Base-by-base conservation (phyloP, 352 stramenopile species). In the Phytophthora niederhauseri region DNA sequence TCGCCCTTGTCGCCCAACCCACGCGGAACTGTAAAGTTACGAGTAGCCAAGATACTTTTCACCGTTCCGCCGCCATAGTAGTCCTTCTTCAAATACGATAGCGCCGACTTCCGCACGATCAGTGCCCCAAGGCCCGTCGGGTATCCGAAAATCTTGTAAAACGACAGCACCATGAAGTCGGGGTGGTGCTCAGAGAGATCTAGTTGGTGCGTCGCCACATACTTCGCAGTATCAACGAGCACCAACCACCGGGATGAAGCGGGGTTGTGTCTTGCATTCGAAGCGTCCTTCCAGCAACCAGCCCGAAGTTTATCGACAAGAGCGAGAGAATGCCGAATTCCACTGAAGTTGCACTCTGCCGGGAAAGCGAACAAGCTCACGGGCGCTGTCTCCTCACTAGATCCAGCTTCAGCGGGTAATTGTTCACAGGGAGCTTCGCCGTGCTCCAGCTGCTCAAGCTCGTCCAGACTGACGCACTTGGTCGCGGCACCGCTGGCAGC, bases 81-180 rank as follows among this genome's bases (percentile, higher is more conserved):
- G 0, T 26, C 46, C 50, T 90, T 91, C 43, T 70, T 68, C 8
- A 95, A 72, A 19, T 73, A 59, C 5, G 62, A 66, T 17, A 90
- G 19, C 0, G 72, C 74, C 12, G 28, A 55, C 56, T 78, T 87
- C 24, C 77, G 67, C 11, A 90, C 75, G 0, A 95, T 30, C n/a
- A 95, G 54, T 0, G 83, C 85, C 2, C 87, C 87, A 20, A 92
- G 57, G 0, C 87, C 87, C 0, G 85, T 92, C 0, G 87, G 87
- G 48, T 89, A 93, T 6, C 87, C 87, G 53, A 93, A 92, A 48
- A 95, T 73, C 57, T 93, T 95, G 78, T 95, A 95, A 50, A 95
- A 95, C n/a, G 84, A 93, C 28, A 93, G 45, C 30, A 78, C 75
- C 0, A 93, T 80, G 34, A 95, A 93, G 62, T 95, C 87, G 0